Percentiles rank a stretch among this genome's conserved stretches.
Evolutionary conservation across 345 rosid genomes (phyloP).

Genomic region (Ceriops decandra): DNA sequence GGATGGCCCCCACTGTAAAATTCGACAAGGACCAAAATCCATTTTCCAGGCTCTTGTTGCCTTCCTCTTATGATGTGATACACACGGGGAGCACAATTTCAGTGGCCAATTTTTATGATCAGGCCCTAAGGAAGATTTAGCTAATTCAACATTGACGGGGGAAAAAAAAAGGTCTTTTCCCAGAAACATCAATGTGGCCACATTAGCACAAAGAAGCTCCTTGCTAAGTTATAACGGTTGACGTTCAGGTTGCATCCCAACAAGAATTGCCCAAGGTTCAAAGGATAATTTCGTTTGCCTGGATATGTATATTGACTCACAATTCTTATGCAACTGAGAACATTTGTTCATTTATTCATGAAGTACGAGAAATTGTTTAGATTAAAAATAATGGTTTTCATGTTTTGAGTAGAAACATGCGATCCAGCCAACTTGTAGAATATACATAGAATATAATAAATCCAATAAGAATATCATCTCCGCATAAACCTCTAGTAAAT

Average conservation of each 20-base stretch:
- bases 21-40: constrained; percentile 46
- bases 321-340: constrained; percentile 40
- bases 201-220: not conserved
- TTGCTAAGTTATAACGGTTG: constrained; percentile 3
- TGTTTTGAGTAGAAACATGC: not conserved
- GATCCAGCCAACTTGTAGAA: constrained; percentile 17
- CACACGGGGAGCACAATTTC: constrained; percentile 5
- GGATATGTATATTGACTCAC: constrained; percentile 22
- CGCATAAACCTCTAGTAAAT: constrained; percentile 14
- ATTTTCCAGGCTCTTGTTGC: constrained; percentile 72
- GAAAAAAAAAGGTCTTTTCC: not conserved
- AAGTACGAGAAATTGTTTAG: not conserved
- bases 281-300: constrained; percentile 24
- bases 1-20: constrained; percentile 31
- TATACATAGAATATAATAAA: constrained; percentile 13
- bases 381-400: not conserved
- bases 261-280: constrained; percentile 14
- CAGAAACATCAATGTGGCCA: not conserved
- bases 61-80: constrained; percentile 55
- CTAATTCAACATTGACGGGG: not conserved
- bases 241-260: constrained; percentile 14
- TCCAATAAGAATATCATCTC: constrained; percentile 18
- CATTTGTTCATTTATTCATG: constrained; percentile 27
- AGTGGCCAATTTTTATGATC: constrained; percentile 14
- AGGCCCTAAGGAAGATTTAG: constrained; percentile 13